phyloP scores from a whole-genome alignment of 1,284 basidiomycete genomes.

The Cerrena zonata region DNA sequence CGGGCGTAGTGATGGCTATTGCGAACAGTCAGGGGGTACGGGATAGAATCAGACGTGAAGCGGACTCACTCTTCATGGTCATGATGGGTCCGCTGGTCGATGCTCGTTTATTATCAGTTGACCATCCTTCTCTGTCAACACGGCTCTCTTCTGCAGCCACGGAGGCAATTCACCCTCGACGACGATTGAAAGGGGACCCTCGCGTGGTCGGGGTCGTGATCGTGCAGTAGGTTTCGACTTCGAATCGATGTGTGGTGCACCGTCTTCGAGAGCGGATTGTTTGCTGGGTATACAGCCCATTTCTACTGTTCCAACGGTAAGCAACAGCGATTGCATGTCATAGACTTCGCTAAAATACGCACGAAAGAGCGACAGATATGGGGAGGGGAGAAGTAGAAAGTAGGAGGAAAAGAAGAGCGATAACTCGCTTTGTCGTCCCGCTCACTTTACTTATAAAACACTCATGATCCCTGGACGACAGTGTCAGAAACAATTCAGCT shows the following conservation, averaged over 20 bases:
- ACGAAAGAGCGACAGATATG: neutral
- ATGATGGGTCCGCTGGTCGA: neutral
- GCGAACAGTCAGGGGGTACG: too few species aligned
- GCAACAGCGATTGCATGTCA: neutral
- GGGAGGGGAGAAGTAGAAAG: neutral
- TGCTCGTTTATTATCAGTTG: constrained; percentile 9
- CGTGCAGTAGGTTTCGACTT: neutral
- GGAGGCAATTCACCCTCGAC: constrained; percentile 27
- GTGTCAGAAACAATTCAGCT: neutral
- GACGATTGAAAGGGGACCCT: constrained; percentile 24
- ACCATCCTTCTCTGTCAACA: constrained; percentile 24
- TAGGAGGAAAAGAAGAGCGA: neutral
- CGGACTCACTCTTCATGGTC: neutral
- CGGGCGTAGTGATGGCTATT: too few species aligned
- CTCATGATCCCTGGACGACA: too few species aligned
- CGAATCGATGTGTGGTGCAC: constrained; percentile 10
- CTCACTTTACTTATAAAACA: too few species aligned
- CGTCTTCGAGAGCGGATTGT: constrained; percentile 22
- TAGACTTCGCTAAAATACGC: neutral
- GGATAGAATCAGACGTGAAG: too few species aligned
- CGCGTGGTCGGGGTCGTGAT: neutral
- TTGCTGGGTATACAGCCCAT: constrained; percentile 46
- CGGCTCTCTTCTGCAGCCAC: constrained; percentile 26
- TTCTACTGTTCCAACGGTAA: too few species aligned
- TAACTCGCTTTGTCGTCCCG: too few species aligned